Percentiles rank a stretch among this genome's conserved stretches.
These are phyloP conservation scores for Colletotrichum musicola DNA, from an alignment of 2,329 filamentous ascomycete genomes.

Conservation along the genomic window DNA sequence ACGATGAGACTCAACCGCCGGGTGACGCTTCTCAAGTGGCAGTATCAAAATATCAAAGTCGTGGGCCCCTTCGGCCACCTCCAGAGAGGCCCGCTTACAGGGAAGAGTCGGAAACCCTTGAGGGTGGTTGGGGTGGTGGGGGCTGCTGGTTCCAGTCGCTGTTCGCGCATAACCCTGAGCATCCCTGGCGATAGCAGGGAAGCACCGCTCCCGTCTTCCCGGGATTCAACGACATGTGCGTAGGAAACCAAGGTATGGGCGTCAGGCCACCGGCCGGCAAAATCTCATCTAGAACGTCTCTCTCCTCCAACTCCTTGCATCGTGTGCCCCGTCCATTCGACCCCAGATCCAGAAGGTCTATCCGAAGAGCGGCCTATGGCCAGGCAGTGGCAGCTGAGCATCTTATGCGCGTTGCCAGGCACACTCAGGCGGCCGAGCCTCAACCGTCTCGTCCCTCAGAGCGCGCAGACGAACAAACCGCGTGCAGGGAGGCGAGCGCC, in stretches of 20 bases:
- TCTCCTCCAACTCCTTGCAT: constrained; percentile 25
- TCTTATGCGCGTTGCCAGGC: background rate
- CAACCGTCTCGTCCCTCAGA: background rate
- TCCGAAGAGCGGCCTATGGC: background rate
- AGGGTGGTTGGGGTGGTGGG: constrained; percentile 5
- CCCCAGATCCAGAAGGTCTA: constrained; percentile 7
- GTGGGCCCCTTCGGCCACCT: background rate
- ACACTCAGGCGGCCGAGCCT: background rate
- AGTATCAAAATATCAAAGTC: background rate
- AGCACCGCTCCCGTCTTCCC: constrained; percentile 3
- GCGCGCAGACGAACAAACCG: background rate
- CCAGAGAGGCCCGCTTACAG: background rate
- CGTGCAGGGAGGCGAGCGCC: background rate
- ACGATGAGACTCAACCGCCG: no score
- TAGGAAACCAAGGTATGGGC: background rate
- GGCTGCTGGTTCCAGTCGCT: background rate
- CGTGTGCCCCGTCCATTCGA: background rate
- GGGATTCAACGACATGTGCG: background rate
- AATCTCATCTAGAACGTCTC: constrained; percentile 5
- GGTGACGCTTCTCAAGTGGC: background rate
- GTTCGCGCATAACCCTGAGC: constrained; percentile 17
- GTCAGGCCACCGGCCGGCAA: background rate
- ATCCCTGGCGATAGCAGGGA: constrained; percentile 19
- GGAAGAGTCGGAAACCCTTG: constrained; percentile 5
- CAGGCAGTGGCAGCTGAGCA: background rate